Base-by-base conservation (phyloP, 1,284 basidiomycete species). In the Takashimella koratensis region DNA sequence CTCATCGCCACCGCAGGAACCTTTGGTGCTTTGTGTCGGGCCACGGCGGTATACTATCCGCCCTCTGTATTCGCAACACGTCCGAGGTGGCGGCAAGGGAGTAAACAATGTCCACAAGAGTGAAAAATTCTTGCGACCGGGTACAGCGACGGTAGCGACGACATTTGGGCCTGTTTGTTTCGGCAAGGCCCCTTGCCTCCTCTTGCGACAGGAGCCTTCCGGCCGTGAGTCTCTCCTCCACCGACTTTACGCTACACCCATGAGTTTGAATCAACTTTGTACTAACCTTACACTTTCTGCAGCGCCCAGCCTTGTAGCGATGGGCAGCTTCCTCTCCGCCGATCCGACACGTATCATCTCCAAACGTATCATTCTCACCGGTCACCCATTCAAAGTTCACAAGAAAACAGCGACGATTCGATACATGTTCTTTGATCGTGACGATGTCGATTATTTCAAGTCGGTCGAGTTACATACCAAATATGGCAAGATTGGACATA, bases 91-190 rank as follows among this genome's bases (percentile, higher is more conserved):
- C 6, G 88, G 88, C 5, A 90, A 87, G 68, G 91, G 92, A 6
- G 80, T 85, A 41, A 98, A 98, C 79, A 97, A 98, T 63, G 92
- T 96, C 1, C 94, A 98, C 81, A 98, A 97, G 70, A 96, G 90
- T 55, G 92, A 98, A 75, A 83, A 89, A n/a, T 98, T 86, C 77
- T 79, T 98, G 23, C 84, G 88, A 40, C 90, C 89, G 63, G 87
- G 90, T 2, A 77, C 79, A 27, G 90, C 91, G 1, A 83, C 80
- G 47, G 86, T 96, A 19, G 90, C 87, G 1, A 95, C 91, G 2
- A 83, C 86, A 1, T 98, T 91, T 68, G 90, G 87, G 3, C 93
- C 95, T 0, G 85, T 95, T 39, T 82, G 85, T 4, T 97, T 97
- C 62, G 96, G 96, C 24, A 88, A 85, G 58, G 85, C 86, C 62